Conservation (phyloP, 2,329 filamentous ascomycete genomes). For the Tolypocladium nubicola region DNA sequence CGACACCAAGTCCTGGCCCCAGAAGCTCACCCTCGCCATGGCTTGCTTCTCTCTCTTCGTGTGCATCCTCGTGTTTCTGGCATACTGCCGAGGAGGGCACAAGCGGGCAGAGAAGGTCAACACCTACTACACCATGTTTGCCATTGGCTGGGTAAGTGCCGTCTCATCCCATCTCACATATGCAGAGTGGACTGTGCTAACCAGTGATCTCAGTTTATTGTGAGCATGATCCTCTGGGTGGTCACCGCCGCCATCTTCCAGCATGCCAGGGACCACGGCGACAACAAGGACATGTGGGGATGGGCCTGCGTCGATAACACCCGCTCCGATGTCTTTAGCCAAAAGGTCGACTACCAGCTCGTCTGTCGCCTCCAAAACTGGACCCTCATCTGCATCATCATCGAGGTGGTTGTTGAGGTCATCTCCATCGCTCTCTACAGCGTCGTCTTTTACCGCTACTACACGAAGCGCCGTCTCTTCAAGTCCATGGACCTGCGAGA, state of each 20-base stretch:
- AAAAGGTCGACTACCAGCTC: conserved; percentile 79
- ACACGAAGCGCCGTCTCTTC: conserved; percentile 86
- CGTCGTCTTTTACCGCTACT: conserved; percentile 94
- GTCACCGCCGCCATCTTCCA: conserved; percentile 79
- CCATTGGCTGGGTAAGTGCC: conserved; percentile 58
- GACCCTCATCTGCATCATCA: conserved; percentile 92
- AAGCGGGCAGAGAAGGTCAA: conserved; percentile 81
- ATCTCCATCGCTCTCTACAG: conserved; percentile 89
- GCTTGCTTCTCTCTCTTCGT: conserved; percentile 71
- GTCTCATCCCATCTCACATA: neutral
- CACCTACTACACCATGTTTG: conserved; percentile 92
- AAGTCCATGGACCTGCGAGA: conserved; percentile 97
- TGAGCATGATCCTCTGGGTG: conserved; percentile 88
- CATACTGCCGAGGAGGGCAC: conserved; percentile 85
- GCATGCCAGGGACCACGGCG: conserved; percentile 55
- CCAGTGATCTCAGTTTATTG: conserved; percentile 51
- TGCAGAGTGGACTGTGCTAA: neutral
- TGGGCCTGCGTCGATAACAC: conserved; percentile 94
- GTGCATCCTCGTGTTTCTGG: conserved; percentile 70
- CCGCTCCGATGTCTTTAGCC: conserved; percentile 62
- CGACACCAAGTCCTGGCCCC: conserved; percentile 63
- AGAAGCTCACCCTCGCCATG: conserved; percentile 71
- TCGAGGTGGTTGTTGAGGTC: conserved; percentile 87
- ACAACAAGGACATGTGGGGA: conserved; percentile 89
- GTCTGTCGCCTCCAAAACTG: conserved; percentile 91